A percentile compares a stretch with the other conserved stretches of the same genome.
Conservation (phyloP, 768 basidiomycete genomes). For the Lactarius indigo region DNA sequence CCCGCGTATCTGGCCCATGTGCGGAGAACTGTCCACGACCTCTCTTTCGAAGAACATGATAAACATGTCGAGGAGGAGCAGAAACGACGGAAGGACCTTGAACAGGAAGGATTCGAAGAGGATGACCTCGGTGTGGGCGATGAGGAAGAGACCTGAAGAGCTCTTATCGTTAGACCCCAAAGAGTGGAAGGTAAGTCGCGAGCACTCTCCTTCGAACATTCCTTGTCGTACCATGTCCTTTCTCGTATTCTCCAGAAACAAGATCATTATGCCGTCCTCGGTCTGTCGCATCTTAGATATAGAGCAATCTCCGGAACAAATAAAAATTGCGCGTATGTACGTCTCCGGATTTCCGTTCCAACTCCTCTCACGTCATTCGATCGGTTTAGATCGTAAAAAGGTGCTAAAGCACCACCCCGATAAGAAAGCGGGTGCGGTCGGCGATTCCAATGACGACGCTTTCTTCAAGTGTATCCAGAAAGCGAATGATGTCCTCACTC, state of each 20-base stretch:
- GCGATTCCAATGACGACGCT: slow-evolving; percentile 89
- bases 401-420: slow-evolving; percentile 97
- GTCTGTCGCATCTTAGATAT: slow-evolving; percentile 86
- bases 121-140: slow-evolving; percentile 93
- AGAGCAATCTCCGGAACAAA: slow-evolving; percentile 85
- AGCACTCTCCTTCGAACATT: neutral
- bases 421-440: slow-evolving; percentile 75
- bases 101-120: slow-evolving; percentile 49
- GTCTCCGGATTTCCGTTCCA: slow-evolving; percentile 33
- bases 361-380: slow-evolving; percentile 2
- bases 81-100: slow-evolving; percentile 48
- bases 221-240: neutral
- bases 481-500: slow-evolving; percentile 89
- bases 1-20: slow-evolving; percentile 84
- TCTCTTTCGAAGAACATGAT: slow-evolving; percentile 84
- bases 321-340: slow-evolving; percentile 92
- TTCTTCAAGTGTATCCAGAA: slow-evolving; percentile 99
- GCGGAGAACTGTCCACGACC: slow-evolving; percentile 64
- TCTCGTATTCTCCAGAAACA: slow-evolving; percentile 65
- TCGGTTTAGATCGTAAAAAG: slow-evolving; percentile 81
- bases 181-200: slow-evolving; percentile 83
- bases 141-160: slow-evolving; percentile 73
- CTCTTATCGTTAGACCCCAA: slow-evolving; percentile 84
- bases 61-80: slow-evolving; percentile 53
- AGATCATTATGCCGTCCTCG: slow-evolving; percentile 97